phyloP scores from a whole-genome alignment of 208 protist genomes.

The Crithidia expoeki region DNA sequence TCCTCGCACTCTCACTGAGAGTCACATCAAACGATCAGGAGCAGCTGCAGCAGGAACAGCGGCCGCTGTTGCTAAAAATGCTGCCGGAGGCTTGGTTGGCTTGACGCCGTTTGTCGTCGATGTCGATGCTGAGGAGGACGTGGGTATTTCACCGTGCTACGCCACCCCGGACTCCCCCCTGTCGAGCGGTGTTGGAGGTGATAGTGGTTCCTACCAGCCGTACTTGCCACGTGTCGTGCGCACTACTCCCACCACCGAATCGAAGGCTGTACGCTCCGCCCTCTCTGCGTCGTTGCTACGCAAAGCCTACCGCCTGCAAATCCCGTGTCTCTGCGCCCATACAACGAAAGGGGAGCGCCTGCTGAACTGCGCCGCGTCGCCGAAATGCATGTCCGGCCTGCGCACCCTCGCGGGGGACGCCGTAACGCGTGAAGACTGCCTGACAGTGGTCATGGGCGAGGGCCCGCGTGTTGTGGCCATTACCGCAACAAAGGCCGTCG shows the following conservation, averaged over 20 bases:
- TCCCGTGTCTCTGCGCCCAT: conserved; percentile 46
- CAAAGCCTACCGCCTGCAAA: conserved; percentile 52
- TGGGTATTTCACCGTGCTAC: not conserved
- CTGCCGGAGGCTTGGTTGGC: not conserved
- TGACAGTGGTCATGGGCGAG: conserved; percentile 40
- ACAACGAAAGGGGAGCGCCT: conserved; percentile 18
- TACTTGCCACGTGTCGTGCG: conserved; percentile 1
- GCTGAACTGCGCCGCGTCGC: conserved; percentile 57
- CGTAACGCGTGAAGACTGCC: conserved; percentile 39
- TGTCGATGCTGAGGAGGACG: conserved; percentile 26
- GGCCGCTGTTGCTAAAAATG: not conserved
- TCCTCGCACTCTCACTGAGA: not conserved
- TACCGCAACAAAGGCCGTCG: not conserved
- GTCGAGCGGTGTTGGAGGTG: not conserved
- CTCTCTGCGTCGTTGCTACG: conserved; percentile 27
- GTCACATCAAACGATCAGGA: too few species aligned
- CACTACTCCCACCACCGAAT: conserved; percentile 9
- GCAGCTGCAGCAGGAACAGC: not conserved
- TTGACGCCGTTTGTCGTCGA: conserved; percentile 4
- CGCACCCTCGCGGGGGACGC: conserved; percentile 39
- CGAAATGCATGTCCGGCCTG: conserved; percentile 59
- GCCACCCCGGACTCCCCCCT: not conserved
- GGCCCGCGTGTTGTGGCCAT: conserved; percentile 40
- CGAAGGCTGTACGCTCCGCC: conserved; percentile 3
- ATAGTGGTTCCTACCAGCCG: conserved; percentile 10